Base-by-base conservation (phyloP, 2,329 filamentous ascomycete species). In the Botrytis fabae region DNA sequence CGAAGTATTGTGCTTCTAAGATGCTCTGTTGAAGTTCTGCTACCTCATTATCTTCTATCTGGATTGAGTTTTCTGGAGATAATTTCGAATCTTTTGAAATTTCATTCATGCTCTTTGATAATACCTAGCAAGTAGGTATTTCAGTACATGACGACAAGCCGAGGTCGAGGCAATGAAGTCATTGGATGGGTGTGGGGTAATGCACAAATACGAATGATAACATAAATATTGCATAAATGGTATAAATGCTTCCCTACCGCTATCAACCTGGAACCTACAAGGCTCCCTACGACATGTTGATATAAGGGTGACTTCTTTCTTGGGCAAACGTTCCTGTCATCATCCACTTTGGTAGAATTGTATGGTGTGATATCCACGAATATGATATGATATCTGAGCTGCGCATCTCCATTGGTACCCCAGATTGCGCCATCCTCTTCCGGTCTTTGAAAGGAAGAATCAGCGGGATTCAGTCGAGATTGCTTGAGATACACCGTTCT, bases 21-120 rank as follows among this genome's bases (percentile, higher is more conserved):
- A 80, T 79, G 64, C 76, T 79, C 62, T 78, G 72, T 61, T 78
- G 75, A 25, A 80, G 72, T 70, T 79, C 74, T 18, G 69, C 62
- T 75, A 78, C 74, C 40, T 79, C 79, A 64, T 79, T 71, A 57
- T 78, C 75, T 83, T 85, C 72, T 85, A 51, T 68, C 4, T 63
- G 4, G 5, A 40, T 40, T 2, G 63, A 6, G 8, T 1, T 42
- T 28, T 72, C 62, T 18, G n/a, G 2, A 18, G 18, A 40, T 61
- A 8, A n/a, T n/a, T 48, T 32, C 32, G 22, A 48, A 35, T 48
- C 7, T 35, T 60, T 22, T 0, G 18, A 18, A 46, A 20, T 32
- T 18, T 59, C 25, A n/a, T 61, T 32, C 54, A 72, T 72, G 16
- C 16, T 69, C 38, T 40, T 51, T 32, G 32, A 61, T 48, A 25